These are phyloP conservation scores for Dichotomopilus funicola DNA, from an alignment of 2,329 filamentous ascomycete genomes.

Conservation along the genomic window DNA sequence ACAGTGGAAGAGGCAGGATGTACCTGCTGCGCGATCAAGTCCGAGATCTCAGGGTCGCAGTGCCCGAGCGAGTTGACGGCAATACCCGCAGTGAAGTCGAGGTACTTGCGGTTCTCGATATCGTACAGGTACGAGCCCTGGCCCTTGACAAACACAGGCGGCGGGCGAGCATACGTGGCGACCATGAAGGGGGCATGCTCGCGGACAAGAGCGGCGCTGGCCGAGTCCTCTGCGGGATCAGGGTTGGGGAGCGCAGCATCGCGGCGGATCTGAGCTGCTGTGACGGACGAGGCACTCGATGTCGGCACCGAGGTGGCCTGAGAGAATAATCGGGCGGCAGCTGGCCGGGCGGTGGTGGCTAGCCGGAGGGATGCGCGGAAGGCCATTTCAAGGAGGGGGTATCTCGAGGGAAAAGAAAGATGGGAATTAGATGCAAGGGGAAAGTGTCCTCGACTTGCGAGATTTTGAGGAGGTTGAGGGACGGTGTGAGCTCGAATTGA, in stretches of 20 bases:
- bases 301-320: constrained; percentile 31
- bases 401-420: too few relatives aligned
- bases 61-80: constrained; percentile 92
- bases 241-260: constrained; percentile 50
- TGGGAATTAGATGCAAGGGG: not conserved
- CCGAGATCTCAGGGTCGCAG: constrained; percentile 70
- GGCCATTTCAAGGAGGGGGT: constrained; percentile 30
- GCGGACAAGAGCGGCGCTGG: constrained; percentile 66
- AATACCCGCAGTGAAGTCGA: constrained; percentile 94
- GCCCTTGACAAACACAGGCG: constrained; percentile 83
- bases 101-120: constrained; percentile 77
- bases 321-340: constrained; percentile 27
- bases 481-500: not conserved
- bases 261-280: constrained; percentile 26
- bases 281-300: constrained; percentile 32
- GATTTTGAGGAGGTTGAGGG: not conserved
- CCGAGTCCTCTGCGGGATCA: constrained; percentile 67
- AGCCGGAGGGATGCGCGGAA: constrained; percentile 34
- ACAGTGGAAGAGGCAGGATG: not conserved
- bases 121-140: constrained; percentile 87
- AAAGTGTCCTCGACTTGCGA: not conserved
- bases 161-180: constrained; percentile 84
- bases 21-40: constrained; percentile 72
- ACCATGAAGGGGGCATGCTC: constrained; percentile 86
- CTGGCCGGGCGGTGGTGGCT: constrained; percentile 18